Evolutionary conservation across 768 basidiomycete genomes (phyloP).

Genomic region (Tulasnella sp.): DNA sequence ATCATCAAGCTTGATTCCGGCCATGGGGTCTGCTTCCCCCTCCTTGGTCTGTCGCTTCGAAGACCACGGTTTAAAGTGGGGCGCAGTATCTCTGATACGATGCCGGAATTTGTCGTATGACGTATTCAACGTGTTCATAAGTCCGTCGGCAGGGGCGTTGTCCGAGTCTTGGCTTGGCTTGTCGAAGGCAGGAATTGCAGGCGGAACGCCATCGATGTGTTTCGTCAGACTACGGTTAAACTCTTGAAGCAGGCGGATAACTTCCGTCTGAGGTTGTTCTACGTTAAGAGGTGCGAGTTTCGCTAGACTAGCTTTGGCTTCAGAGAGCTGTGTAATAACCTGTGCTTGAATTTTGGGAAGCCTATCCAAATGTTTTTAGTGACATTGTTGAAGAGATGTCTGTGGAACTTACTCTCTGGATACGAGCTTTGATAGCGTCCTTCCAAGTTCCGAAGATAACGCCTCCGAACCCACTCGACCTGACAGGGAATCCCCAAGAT

Average conservation of each 20-base stretch:
- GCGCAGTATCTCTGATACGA: neutral
- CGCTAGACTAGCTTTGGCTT: constrained; percentile 45
- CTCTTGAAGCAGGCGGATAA: constrained; percentile 51
- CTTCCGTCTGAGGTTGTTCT: constrained; percentile 58
- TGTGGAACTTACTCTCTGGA: constrained; percentile 54
- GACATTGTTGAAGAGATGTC: neutral
- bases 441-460: constrained; percentile 50
- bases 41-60: neutral
- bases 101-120: constrained; percentile 3
- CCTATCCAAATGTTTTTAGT: constrained; percentile 44
- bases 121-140: constrained; percentile 2
- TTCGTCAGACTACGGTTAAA: constrained; percentile 54
- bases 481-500: neutral
- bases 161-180: neutral
- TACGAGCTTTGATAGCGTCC: constrained; percentile 65
- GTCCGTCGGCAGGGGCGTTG: neutral
- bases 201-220: constrained; percentile 58
- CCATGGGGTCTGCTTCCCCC: neutral
- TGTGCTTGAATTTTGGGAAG: constrained; percentile 66
- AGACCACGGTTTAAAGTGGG: constrained; percentile 18
- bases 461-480: neutral
- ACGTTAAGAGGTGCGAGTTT: constrained; percentile 60
- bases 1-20: constrained; percentile 35
- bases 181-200: neutral
- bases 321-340: constrained; percentile 52